Evolutionary conservation across 345 rosid genomes (phyloP).

Genomic region (Rhizophora mangle): DNA sequence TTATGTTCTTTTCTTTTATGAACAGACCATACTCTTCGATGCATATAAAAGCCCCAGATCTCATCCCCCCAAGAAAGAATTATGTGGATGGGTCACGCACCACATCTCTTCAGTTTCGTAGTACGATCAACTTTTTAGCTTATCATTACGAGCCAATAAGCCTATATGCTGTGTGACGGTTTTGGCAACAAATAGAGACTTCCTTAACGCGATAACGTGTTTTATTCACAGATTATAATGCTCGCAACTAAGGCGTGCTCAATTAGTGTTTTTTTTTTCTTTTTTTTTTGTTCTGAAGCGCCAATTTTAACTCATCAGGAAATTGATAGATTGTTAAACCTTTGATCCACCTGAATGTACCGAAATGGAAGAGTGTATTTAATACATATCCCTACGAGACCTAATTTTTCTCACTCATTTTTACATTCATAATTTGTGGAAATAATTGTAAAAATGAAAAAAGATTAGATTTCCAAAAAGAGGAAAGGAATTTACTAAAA

Average conservation of each 20-base stretch:
- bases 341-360: too few species aligned
- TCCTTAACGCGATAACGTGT: neutral
- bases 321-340: too few species aligned
- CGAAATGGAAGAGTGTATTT: too few species aligned
- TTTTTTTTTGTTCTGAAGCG: neutral
- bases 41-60: neutral
- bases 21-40: conserved; percentile 2
- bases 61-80: neutral
- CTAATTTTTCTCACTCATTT: too few species aligned
- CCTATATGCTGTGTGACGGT: conserved; percentile 8
- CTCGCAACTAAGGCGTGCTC: neutral
- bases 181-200: conserved; percentile 18
- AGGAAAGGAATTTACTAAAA: too few species aligned
- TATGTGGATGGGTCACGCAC: neutral
- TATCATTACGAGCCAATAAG: conserved; percentile 16
- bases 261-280: neutral
- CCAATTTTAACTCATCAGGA: neutral
- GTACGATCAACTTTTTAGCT: conserved; percentile 19
- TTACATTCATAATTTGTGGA: too few species aligned
- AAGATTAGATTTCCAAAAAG: neutral
- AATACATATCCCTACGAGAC: too few species aligned
- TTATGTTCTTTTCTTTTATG: conserved; percentile 4
- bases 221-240: neutral
- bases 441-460: conserved; percentile 14
- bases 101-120: conserved; percentile 7